Evolutionary conservation across 192 early-diverging fungal genomes (phyloP), one percentile per base, ranked within the genome.

Genomic region (Podila horticola): DNA sequence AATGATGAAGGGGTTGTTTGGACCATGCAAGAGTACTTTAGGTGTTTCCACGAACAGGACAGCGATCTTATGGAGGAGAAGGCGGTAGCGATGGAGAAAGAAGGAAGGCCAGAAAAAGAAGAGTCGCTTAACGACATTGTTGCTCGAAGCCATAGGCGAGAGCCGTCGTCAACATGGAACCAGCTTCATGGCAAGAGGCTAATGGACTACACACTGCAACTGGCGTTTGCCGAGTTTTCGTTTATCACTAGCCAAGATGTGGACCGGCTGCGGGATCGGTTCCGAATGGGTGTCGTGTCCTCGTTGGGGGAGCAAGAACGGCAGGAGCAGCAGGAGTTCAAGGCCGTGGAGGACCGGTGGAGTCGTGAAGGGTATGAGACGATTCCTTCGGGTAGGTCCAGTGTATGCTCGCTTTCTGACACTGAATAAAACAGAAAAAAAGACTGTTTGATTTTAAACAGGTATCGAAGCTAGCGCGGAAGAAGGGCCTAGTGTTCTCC

Each of bases 271-370:
- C 49, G 77, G 26, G 67, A 81, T 28, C 77, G 67, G 24, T 73
- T 81, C 71, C 71, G 77, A 6, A 73, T 81, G 71, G 17, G 19
- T 12, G 71, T 81, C 5, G 71, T 73, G 1, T 72, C 77, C 8
- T 55, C 71, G 17, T 65, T 81, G 64, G 70, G 48, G 12, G 33
- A 65, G 28, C n/a, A 65, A 29, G 52, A 55, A 22, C 52, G 52
- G 12, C 52, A 55, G n/a, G 52, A 55, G 24, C 19, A 26, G 24
- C 30, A 28, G 30, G 28, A 31, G 26, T 13, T 33, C 59, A 33
- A 34, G 59, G 59, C 59, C 12, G 30, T 61, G 30, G 59, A 28
- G 26, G 59, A 61, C 17, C 19, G 52, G 30, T 61, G 59, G 59
- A 61, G 26, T 34, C 59, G 59, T 11, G 52, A 55, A 26, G 52